phyloP scores from a whole-genome alignment of 352 stramenopile species.

The Phytophthora pisi region DNA sequence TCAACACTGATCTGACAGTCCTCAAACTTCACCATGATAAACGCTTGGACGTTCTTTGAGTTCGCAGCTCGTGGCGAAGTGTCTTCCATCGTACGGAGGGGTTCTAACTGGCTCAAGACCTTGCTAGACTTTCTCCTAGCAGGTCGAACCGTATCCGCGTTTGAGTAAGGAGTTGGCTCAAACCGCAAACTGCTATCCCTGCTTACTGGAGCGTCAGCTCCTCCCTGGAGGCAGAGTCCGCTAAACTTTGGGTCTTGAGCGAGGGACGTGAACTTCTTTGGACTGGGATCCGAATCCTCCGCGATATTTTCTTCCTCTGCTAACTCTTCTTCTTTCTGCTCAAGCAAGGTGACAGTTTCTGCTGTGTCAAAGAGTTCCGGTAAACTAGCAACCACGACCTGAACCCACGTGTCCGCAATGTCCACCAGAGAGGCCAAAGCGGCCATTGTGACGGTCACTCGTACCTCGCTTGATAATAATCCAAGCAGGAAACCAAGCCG shows the following conservation, averaged over 20 bases:
- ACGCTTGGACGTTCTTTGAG: slow-evolving; percentile 47
- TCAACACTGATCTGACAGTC: slow-evolving; percentile 84
- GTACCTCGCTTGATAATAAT: slow-evolving; percentile 58
- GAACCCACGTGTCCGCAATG: slow-evolving; percentile 67
- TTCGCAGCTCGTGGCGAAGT: slow-evolving; percentile 6
- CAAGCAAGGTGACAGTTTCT: slow-evolving; percentile 15
- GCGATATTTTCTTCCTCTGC: not conserved
- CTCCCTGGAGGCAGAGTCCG: slow-evolving; percentile 52
- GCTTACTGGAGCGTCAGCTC: slow-evolving; percentile 13
- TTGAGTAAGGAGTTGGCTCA: slow-evolving; percentile 36
- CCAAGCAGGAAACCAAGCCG: slow-evolving; percentile 63
- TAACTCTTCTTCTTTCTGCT: slow-evolving; percentile 25
- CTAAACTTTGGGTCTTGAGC: slow-evolving; percentile 77
- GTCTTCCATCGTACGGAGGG: slow-evolving; percentile 12
- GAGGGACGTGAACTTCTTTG: slow-evolving; percentile 70
- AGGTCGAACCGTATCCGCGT: slow-evolving; percentile 33
- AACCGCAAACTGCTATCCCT: slow-evolving; percentile 15
- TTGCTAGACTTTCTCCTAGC: slow-evolving; percentile 15
- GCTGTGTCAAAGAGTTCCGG: slow-evolving; percentile 46
- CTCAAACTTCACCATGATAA: slow-evolving; percentile 76
- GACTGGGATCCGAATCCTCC: slow-evolving; percentile 39
- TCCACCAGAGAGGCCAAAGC: slow-evolving; percentile 68
- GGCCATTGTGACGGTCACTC: slow-evolving; percentile 63
- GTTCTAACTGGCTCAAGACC: slow-evolving; percentile 12
- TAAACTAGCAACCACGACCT: slow-evolving; percentile 49